Percentiles rank a stretch among this genome's conserved stretches.
Evolutionary conservation across 2,329 filamentous ascomycete genomes (phyloP).

Genomic region (Phoma sp.): DNA sequence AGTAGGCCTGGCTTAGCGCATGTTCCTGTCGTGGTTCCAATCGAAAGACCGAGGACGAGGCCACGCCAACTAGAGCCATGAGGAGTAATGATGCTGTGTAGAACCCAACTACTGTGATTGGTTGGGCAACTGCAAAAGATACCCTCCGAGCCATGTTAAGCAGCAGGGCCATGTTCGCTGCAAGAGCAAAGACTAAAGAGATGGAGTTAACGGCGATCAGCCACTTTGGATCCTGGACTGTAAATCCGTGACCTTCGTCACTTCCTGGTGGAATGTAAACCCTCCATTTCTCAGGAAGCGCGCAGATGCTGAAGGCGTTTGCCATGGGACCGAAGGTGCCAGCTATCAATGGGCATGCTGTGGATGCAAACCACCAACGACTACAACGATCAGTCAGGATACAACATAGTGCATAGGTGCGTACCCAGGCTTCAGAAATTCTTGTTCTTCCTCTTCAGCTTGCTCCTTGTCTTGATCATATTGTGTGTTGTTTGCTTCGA

Average conservation of each 20-base stretch:
- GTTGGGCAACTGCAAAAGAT: conserved; percentile 63
- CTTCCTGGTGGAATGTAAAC: conserved; percentile 57
- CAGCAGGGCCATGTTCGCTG: conserved; percentile 62
- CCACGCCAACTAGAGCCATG: conserved; percentile 59
- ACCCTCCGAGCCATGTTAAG: conserved; percentile 67
- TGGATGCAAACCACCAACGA: conserved; percentile 69
- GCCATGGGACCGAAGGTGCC: conserved; percentile 64
- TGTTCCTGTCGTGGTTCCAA: conserved; percentile 53
- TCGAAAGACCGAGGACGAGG: conserved; percentile 54
- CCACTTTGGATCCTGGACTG: conserved; percentile 64
- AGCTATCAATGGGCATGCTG: conserved; percentile 64
- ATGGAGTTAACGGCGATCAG: conserved; percentile 63
- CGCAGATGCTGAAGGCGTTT: conserved; percentile 63
- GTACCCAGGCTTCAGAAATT: conserved; percentile 55
- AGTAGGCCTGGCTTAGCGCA: conserved; percentile 64
- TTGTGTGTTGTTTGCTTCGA: conserved; percentile 47
- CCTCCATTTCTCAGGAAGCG: conserved; percentile 64
- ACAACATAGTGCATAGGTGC: not conserved
- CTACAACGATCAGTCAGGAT: conserved; percentile 32
- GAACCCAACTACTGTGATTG: conserved; percentile 68
- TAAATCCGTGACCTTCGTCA: conserved; percentile 54
- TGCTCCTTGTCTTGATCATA: conserved; percentile 44
- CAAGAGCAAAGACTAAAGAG: conserved; percentile 61
- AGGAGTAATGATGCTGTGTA: conserved; percentile 62
- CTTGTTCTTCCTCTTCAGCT: conserved; percentile 50